Base-by-base conservation (phyloP, 768 basidiomycete genomes). In the Paxillus involutus region DNA sequence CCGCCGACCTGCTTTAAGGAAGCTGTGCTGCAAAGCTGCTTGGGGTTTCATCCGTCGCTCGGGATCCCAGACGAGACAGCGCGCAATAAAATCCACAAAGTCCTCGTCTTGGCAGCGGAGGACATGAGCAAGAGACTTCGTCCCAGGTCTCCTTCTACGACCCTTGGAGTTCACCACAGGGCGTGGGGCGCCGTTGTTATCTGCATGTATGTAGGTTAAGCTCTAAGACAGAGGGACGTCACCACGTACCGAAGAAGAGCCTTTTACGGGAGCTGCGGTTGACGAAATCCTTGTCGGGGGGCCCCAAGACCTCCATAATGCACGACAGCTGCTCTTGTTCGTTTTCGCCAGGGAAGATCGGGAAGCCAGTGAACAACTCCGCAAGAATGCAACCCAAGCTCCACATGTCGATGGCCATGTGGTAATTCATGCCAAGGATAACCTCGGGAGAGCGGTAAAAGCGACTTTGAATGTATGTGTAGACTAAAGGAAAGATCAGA, bases 351-450 rank as follows among this genome's bases (percentile, higher is more conserved):
- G 97, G 97, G 73, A 99, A 99, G 62, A 99, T 95, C 1, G 97
- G 97, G 71, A 93, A 97, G 1, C 97, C 97, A 11, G 96, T 98
- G 71, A 90, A 96, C 41, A 99, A 75, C 71, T 99, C 97, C 14
- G 97, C 97, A 49, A 99, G 77, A 58, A 99, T 99, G 65, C 97
- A 99, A 36, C 97, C 97, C 61, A 99, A 72, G 77, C 94, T 96
- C 97, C 97, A 99, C 95, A 99, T 99, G 69, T 98, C 94, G 58
- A 95, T 96, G 33, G 91, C 94, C 94, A 97, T 98, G 67, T 96
- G 93, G 70, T 99, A 99, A 70, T 94, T 97, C 89, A 96, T 92
- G 49, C 97, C 97, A 37, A 99, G 83, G 52, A 99, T 99, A 62
- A 99, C 96, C 73, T 99, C 97, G 3, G 97, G 97, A 17, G 94